A percentile compares a stretch with the other conserved stretches of the same genome.
Evolutionary conservation across 768 basidiomycete species (phyloP).

Genomic region (Leucosporidium scottii): DNA sequence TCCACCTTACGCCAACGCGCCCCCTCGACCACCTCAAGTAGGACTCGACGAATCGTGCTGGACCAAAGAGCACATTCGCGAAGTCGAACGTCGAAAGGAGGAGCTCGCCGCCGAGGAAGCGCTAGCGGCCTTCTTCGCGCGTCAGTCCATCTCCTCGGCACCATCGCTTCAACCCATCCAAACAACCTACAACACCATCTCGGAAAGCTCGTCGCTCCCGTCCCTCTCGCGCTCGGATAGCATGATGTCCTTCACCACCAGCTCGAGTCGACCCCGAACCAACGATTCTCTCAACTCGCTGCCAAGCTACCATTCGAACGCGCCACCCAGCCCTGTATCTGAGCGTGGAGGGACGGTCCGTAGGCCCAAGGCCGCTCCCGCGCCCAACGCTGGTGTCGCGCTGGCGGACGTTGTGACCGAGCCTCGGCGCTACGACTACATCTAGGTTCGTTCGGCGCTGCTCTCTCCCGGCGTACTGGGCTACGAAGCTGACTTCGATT

Average conservation of each 20-base stretch:
- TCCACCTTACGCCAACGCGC: not conserved
- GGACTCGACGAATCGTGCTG: not conserved
- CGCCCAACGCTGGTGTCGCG: not conserved
- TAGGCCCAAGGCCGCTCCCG: not conserved
- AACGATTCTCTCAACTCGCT: conserved; percentile 35
- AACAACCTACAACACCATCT: not conserved
- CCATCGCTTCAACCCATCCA: not conserved
- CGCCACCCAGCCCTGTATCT: not conserved
- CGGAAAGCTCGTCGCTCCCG: not conserved
- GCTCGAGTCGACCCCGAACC: conserved; percentile 23
- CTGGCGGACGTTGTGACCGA: not conserved
- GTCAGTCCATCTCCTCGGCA: not conserved
- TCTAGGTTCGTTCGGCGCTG: not conserved
- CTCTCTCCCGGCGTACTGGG: not conserved
- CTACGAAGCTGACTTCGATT: too few relatives aligned
- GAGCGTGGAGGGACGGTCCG: not conserved
- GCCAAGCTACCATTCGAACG: not conserved
- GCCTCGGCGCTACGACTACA: conserved; percentile 18
- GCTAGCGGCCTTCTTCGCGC: not conserved
- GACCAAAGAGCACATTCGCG: not conserved
- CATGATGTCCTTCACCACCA: conserved; percentile 42
- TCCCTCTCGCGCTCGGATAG: not conserved
- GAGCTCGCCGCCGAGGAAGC: conserved; percentile 2
- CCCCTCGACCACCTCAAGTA: not conserved
- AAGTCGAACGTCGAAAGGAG: not conserved